phyloP scores from a whole-genome alignment of 129 eudicot species.

The Lactuca sativa region DNA sequence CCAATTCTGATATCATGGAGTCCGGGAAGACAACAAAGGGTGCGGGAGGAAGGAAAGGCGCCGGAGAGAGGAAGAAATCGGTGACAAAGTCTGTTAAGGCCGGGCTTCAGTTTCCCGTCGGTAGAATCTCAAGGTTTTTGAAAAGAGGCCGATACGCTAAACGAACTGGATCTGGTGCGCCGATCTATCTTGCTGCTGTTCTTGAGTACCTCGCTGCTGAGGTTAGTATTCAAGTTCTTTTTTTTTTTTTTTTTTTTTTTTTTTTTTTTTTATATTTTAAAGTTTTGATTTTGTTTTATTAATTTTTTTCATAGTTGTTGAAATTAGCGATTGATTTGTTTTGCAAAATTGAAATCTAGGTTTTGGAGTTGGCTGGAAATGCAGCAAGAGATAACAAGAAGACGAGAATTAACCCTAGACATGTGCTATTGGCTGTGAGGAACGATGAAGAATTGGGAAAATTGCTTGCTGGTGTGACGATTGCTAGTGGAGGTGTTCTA shows the following conservation, averaged over 20 bases:
- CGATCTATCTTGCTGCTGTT: constrained; percentile 23
- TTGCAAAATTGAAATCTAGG: too few species aligned
- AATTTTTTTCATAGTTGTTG: not conserved
- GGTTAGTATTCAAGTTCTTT: not conserved
- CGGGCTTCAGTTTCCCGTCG: constrained; percentile 32
- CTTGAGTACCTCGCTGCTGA: not conserved
- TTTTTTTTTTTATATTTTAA: too few species aligned
- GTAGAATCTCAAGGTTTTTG: constrained; percentile 28
- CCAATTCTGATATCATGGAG: not conserved
- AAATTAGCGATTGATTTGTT: not conserved
- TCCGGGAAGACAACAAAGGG: not conserved
- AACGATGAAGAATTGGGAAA: too few species aligned
- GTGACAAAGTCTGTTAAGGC: constrained; percentile 28
- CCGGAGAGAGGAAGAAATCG: constrained; percentile 34
- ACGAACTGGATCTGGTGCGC: constrained; percentile 33
- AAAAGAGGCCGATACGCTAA: constrained; percentile 36
- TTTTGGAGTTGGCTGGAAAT: too few species aligned
- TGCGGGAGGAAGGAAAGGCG: constrained; percentile 28
- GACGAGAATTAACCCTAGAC: too few species aligned
- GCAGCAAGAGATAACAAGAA: too few species aligned
- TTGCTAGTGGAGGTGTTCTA: too few species aligned
- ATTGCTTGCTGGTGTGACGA: too few species aligned
- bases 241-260: too few species aligned
- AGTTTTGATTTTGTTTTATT: too few species aligned
- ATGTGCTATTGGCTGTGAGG: too few species aligned